Percentiles rank a stretch among this genome's conserved stretches.
phyloP scores from a whole-genome alignment of 306 rosid species.

The Cucurbita pepo region DNA sequence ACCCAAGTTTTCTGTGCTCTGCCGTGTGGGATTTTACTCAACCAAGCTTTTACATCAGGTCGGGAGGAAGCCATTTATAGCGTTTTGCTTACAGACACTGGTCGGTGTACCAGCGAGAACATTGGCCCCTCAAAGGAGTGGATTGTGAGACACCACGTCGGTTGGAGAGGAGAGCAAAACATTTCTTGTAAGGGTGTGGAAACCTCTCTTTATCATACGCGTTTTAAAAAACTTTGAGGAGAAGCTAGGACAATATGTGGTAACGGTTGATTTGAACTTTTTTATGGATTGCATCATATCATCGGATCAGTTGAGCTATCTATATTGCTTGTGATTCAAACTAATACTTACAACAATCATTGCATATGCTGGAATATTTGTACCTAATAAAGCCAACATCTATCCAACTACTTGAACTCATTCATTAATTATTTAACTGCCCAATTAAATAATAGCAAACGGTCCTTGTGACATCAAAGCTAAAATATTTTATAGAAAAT shows the following conservation, averaged over 20 bases:
- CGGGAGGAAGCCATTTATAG: too few relatives aligned
- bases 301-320: conserved; percentile 79
- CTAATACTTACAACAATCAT: background rate
- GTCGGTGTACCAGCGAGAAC: too few relatives aligned
- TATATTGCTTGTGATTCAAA: conserved; percentile 86
- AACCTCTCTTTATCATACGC: too few relatives aligned
- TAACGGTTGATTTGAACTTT: too few relatives aligned
- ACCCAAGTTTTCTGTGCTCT: background rate
- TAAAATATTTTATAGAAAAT: background rate
- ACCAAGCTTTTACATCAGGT: conserved; percentile 7
- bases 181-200: too few relatives aligned
- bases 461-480: background rate
- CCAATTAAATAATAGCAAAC: background rate
- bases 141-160: too few relatives aligned
- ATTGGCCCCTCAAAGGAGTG: too few relatives aligned
- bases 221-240: too few relatives aligned
- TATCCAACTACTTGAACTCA: background rate
- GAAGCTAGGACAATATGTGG: too few relatives aligned
- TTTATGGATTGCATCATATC: conserved; percentile 70
- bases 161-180: too few relatives aligned
- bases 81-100: background rate
- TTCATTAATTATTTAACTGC: background rate
- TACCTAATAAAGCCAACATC: background rate
- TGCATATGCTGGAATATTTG: background rate
- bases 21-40: background rate